These are phyloP conservation scores for Phylloporus gajari DNA, from an alignment of 1,284 basidiomycete species.

Conservation along the genomic window DNA sequence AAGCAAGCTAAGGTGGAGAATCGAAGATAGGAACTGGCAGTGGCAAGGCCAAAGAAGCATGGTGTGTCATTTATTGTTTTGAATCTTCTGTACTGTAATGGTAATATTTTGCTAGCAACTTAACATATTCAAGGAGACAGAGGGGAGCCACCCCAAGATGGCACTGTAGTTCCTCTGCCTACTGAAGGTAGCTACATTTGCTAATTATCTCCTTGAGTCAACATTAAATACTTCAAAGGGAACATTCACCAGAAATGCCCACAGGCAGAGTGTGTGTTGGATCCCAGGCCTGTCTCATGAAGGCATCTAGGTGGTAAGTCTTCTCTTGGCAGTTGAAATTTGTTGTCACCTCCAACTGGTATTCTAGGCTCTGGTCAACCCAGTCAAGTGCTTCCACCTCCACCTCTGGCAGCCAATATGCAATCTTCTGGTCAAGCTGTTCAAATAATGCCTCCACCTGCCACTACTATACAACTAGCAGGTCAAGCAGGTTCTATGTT, in stretches of 20 bases:
- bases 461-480: not conserved
- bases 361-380: not conserved
- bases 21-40: not conserved
- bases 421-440: not conserved
- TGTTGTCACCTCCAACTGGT: not conserved
- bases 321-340: not conserved
- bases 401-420: no score
- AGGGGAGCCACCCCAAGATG: not conserved
- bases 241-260: not conserved
- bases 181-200: not conserved
- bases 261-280: not conserved
- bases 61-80: not conserved
- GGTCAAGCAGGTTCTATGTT: not conserved
- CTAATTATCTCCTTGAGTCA: not conserved
- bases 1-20: not conserved
- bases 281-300: not conserved
- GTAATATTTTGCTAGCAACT: not conserved
- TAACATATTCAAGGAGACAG: not conserved
- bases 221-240: not conserved
- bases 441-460: not conserved
- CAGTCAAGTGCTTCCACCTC: not conserved
- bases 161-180: not conserved
- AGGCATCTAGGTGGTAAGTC: not conserved
- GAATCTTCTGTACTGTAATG: not conserved
- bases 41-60: not conserved